Evolutionary conservation across 2,329 filamentous ascomycete species (phyloP).

Genomic region (Clathrospora elynae): DNA sequence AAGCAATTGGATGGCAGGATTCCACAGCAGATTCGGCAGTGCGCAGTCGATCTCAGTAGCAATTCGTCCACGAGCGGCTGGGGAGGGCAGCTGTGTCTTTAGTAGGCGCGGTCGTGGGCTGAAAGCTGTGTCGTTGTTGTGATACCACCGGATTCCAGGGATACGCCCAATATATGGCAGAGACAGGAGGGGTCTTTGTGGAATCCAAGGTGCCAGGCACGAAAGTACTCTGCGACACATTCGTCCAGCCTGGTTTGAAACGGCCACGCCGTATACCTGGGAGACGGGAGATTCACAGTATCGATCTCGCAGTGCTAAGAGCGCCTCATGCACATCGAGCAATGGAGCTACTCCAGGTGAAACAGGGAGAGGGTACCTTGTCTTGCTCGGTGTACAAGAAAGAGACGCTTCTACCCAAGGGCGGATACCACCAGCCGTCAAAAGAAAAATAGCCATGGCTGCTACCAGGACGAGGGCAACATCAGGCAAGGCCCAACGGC

Average conservation of each 20-base stretch:
- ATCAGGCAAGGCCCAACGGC: conserved; percentile 29
- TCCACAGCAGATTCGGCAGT: conserved; percentile 45
- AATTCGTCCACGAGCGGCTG: conserved; percentile 44
- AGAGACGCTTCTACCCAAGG: conserved; percentile 37
- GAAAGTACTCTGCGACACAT: conserved; percentile 48
- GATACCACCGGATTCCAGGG: conserved; percentile 45
- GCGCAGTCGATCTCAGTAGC: conserved; percentile 29
- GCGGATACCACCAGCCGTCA: conserved; percentile 38
- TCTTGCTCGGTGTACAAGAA: conserved; percentile 48
- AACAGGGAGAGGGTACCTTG: conserved; percentile 46
- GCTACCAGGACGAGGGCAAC: conserved; percentile 26
- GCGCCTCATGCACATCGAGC: conserved; percentile 48
- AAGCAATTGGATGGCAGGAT: conserved; percentile 38
- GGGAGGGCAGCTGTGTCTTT: conserved; percentile 42
- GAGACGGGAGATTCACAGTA: conserved; percentile 33
- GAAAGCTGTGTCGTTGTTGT: conserved; percentile 48
- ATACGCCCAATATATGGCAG: conserved; percentile 49
- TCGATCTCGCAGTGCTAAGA: conserved; percentile 45
- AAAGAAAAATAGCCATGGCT: conserved; percentile 42
- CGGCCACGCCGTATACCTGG: conserved; percentile 45
- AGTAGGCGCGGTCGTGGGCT: conserved; percentile 45
- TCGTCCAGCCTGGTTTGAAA: conserved; percentile 45
- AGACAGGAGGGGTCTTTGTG: conserved; percentile 40
- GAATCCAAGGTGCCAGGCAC: conserved; percentile 48
- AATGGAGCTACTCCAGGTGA: conserved; percentile 45